These are phyloP conservation scores for Phalaenopsis equestris DNA, from an alignment of 106 monocot species.

Conservation along the genomic window DNA sequence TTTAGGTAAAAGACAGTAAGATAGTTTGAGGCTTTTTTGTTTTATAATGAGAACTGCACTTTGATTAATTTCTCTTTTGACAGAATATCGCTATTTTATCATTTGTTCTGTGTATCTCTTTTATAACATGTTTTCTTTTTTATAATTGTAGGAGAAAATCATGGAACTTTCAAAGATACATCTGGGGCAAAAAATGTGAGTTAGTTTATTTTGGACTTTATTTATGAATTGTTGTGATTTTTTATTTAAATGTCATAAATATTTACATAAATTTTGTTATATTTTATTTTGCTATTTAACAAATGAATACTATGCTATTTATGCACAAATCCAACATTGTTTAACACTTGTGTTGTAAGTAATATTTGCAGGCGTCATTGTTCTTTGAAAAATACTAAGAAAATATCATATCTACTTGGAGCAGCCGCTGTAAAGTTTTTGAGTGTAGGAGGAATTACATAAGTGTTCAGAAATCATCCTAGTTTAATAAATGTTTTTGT, in stretches of 20 bases:
- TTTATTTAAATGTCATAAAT: neutral
- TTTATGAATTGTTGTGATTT: neutral
- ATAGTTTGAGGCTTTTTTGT: neutral
- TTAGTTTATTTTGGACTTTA: neutral
- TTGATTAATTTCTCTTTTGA: neutral
- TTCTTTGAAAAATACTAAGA: neutral
- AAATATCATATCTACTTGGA: neutral
- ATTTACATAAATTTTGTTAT: neutral
- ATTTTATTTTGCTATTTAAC: neutral
- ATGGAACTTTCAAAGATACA: neutral
- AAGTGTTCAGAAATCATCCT: neutral
- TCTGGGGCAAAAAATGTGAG: neutral
- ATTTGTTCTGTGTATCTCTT: neutral
- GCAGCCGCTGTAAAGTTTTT: neutral
- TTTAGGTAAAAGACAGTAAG: neutral
- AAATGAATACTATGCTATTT: neutral
- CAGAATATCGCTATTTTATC: neutral
- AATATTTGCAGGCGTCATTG: neutral
- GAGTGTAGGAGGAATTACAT: neutral
- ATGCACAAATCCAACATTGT: neutral
- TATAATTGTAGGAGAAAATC: neutral
- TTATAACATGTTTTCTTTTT: neutral
- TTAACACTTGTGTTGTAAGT: neutral
- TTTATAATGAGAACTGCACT: neutral
- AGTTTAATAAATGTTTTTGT: neutral